Evolutionary conservation across 2,329 filamentous ascomycete species (phyloP), one percentile per base, ranked within the genome.

Genomic region (Fusarium metavorans): DNA sequence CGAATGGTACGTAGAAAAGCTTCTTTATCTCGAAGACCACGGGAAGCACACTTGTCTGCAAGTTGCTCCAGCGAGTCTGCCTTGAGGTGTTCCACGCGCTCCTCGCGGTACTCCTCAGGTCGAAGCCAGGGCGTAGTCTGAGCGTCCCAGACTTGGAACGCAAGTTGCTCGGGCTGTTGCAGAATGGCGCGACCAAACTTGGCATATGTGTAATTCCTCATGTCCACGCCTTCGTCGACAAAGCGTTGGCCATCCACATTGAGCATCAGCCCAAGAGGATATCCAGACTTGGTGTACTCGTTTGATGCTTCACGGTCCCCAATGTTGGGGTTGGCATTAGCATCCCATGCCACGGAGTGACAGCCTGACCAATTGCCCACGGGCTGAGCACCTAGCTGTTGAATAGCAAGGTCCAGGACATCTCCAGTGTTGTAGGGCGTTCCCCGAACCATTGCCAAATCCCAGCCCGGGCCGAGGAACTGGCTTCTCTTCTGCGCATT

Each of bases 171-270:
- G 0, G 90, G 89, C 74, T 93, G 91, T 16, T 83, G 80, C 20
- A 93, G 82, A 57, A 93, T 92, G 11, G 88, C 90, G 16, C 86
- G 82, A 1, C 92, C 91, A 75, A 93, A 92, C 74, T 88, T 88
- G 30, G 91, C 92, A 74, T 93, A 93, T 0, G 91, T 93, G 76
- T 89, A 92, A 77, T 93, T 93, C 4, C 91, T 84, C 72, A 92
- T 79, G 73, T 93, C 91, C 10, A 89, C 75, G 0, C 91, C 92
- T 77, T 93, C 92, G 74, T 93, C 91, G 0, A 93, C 90, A 76
- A 93, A 93, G 2, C 92, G 84, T 48, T 86, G 77, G 0, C 91
- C 92, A 0, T 87, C 76, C 0, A 80, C 79, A 74, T 93, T 93
- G 18, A 93, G 67, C 88, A 92, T 93, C 14, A 93, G 73, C 0